These are phyloP conservation scores for Panus rudis DNA, from an alignment of 768 basidiomycete genomes.

Conservation along the genomic window DNA sequence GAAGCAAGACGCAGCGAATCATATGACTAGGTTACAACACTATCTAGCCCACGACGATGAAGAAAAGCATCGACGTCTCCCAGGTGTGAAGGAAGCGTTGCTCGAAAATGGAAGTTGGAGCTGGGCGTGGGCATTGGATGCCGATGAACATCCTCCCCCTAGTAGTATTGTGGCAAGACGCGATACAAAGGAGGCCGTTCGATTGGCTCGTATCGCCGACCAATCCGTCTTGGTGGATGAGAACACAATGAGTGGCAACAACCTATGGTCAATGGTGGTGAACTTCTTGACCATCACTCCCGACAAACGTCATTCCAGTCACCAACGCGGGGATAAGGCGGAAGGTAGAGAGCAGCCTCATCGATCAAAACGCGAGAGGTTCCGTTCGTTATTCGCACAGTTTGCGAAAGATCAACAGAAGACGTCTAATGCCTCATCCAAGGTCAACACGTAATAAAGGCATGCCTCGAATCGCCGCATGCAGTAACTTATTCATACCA, in stretches of 20 bases:
- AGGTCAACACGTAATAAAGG: no score
- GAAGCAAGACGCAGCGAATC: constrained; percentile 51
- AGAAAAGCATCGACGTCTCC: constrained; percentile 14
- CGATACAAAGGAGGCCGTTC: constrained; percentile 75
- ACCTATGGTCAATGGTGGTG: constrained; percentile 61
- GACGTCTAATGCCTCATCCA: no score
- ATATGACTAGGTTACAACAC: constrained; percentile 41
- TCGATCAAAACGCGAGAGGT: constrained; percentile 11
- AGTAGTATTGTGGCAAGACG: constrained; percentile 86
- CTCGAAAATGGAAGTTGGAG: constrained; percentile 52
- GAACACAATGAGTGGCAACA: constrained; percentile 54
- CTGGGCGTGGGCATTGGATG: constrained; percentile 84
- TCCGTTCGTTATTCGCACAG: constrained; percentile 15
- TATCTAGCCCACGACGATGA: constrained; percentile 27
- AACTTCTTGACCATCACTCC: constrained; percentile 55
- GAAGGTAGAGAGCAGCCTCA: background rate
- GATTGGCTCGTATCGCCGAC: constrained; percentile 70
- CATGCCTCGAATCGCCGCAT: no score
- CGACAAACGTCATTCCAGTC: constrained; percentile 26
- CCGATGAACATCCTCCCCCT: constrained; percentile 78
- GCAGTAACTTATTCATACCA: no score
- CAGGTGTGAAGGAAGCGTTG: constrained; percentile 24
- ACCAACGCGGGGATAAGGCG: background rate
- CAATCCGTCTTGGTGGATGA: constrained; percentile 54
- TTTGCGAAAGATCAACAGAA: constrained; percentile 15